Base-by-base conservation (phyloP, 805 yeast species). In the Ogataea polymorpha region DNA sequence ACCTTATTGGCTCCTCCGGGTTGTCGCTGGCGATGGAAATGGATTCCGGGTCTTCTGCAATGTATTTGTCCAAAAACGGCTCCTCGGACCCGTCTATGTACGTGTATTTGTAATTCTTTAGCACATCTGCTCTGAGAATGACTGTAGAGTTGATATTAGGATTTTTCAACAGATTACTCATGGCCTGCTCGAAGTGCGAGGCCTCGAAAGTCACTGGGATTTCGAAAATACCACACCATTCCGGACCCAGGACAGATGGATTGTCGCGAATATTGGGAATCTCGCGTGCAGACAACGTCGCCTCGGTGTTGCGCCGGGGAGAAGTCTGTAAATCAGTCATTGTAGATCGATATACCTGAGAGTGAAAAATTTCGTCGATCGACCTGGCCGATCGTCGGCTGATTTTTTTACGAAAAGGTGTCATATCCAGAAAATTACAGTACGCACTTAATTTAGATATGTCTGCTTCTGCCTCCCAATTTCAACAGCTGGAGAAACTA, bases 91-190 rank as follows among this genome's bases (percentile, higher is more conserved):
- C 61, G 2, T 54, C 52, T 2, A 37, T 30, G 26, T 65, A 57
- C 16, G 63, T 70, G 53, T 68, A 78, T 6, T 54, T 62, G 41
- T 65, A 66, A 50, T 80, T 83, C 32, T 69, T 67, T 33, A 86
- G 58, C 17, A 89, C 78, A 63, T 91, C 97, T 0, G 97, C 95
- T 50, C 98, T 68, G 63, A 91, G 68, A 24, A 90, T 84, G 25
- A 88, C 93, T 0, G 96, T 85, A 9, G 97, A 90, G 64, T 90
- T 91, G 63, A 88, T 85, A 58, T 89, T 86, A 13, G 96, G 96
- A 49, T 86, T 87, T 44, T 74, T 71, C 39, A 88, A 84, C 45
- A 88, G 70, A 60, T 87, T 86, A 32, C 75, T 62, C 90, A 88
- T 83, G 5, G 96, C 96, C 3, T 66, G 65, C 41, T 78, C 80